phyloP scores from a whole-genome alignment of 345 rosid species.

The Kandelia obovata region DNA sequence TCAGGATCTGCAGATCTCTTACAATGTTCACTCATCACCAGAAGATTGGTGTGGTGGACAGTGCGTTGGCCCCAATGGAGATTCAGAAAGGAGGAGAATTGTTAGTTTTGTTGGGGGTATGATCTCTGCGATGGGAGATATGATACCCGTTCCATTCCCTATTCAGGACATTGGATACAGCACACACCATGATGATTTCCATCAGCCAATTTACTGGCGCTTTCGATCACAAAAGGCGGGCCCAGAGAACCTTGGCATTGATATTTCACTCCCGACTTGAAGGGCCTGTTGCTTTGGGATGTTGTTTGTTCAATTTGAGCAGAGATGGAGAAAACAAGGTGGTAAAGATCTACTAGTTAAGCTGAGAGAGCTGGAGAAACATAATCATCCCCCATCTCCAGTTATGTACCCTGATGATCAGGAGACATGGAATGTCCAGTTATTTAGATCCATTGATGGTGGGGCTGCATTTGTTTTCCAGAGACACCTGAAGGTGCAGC shows the following conservation, averaged over 20 bases:
- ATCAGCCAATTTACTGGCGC: conserved; percentile 86
- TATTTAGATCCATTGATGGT: conserved; percentile 96
- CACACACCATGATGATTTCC: conserved; percentile 97
- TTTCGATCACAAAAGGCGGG: conserved; percentile 88
- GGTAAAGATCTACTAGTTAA: conserved; percentile 73
- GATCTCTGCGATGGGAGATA: conserved; percentile 99
- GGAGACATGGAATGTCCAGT: conserved; percentile 87
- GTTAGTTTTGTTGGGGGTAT: conserved; percentile 96
- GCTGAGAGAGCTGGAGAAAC: conserved; percentile 75
- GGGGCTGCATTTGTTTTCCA: conserved; percentile 97
- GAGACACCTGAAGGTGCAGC: conserved; percentile 96
- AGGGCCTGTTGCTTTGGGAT: conserved; percentile 98
- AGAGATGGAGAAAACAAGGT: conserved; percentile 95
- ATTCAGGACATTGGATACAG: conserved; percentile 89
- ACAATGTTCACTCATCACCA: conserved; percentile 99
- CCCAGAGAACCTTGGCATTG: conserved; percentile 99
- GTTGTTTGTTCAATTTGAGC: conserved; percentile 94
- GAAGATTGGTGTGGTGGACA: conserved; percentile 90
- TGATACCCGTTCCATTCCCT: conserved; percentile 86
- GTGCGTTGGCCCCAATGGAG: conserved; percentile 65
- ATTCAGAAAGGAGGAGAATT: conserved; percentile 61
- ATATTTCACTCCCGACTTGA: conserved; percentile 92
- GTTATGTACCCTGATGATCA: conserved; percentile 70
- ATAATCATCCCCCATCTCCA: conserved; percentile 87
- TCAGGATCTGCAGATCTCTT: conserved; percentile 76